Evolutionary conservation across 768 basidiomycete genomes (phyloP).

Genomic region (Sutorius australiensis): DNA sequence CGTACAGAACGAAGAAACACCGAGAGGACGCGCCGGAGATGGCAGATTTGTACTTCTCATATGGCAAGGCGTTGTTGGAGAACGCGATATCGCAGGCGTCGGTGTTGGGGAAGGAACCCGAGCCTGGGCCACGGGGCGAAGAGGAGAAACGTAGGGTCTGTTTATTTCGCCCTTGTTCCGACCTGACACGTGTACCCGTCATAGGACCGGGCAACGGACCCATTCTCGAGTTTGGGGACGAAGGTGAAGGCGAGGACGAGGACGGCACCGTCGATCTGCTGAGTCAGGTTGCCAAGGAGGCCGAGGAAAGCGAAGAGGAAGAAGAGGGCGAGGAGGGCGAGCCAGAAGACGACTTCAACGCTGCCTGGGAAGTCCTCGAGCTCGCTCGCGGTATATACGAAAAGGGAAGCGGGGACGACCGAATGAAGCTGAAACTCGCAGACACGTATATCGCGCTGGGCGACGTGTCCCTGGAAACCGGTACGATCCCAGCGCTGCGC

Average conservation of each 20-base stretch:
- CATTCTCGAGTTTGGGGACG: slow-evolving; percentile 80
- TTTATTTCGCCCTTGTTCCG: background rate
- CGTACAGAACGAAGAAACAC: slow-evolving; percentile 59
- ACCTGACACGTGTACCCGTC: slow-evolving; percentile 14
- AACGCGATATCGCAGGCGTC: slow-evolving; percentile 83
- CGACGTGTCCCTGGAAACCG: slow-evolving; percentile 96
- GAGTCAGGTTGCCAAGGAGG: slow-evolving; percentile 51
- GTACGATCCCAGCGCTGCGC: slow-evolving; percentile 41
- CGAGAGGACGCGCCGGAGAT: slow-evolving; percentile 80
- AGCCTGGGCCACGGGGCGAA: slow-evolving; percentile 43
- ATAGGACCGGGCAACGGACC: slow-evolving; percentile 46
- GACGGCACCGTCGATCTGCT: slow-evolving; percentile 63
- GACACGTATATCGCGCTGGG: slow-evolving; percentile 89
- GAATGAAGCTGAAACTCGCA: slow-evolving; percentile 75
- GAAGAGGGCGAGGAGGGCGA: slow-evolving; percentile 66
- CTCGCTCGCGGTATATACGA: slow-evolving; percentile 85
- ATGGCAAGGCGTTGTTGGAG: slow-evolving; percentile 90
- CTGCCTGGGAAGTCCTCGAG: slow-evolving; percentile 97
- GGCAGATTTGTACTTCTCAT: slow-evolving; percentile 85
- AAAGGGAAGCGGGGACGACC: slow-evolving; percentile 58
- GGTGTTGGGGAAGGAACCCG: slow-evolving; percentile 84
- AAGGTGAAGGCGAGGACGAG: slow-evolving; percentile 60
- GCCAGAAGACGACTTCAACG: slow-evolving; percentile 96
- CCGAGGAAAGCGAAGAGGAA: slow-evolving; percentile 49
- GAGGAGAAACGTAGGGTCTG: slow-evolving; percentile 34